These are phyloP conservation scores for Penicillium sp. DNA, from an alignment of 2,329 filamentous ascomycete species.

Conservation along the genomic window DNA sequence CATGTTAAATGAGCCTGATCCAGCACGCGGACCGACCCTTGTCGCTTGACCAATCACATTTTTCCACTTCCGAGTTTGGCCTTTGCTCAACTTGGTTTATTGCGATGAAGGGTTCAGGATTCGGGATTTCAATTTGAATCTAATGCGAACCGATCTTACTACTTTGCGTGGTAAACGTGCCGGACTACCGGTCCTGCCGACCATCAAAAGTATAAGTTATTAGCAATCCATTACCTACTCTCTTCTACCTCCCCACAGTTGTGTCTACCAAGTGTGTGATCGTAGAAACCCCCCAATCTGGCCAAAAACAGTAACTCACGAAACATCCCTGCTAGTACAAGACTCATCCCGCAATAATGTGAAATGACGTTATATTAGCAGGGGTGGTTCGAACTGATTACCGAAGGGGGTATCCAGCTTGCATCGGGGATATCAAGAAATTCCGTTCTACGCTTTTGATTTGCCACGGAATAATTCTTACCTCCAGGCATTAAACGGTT, in stretches of 20 bases:
- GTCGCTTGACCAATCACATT: neutral
- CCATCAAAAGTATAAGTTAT: too few relatives aligned
- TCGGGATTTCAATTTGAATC: too few relatives aligned
- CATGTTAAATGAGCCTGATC: constrained; percentile 4
- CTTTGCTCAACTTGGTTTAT: neutral
- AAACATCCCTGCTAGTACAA: too few relatives aligned
- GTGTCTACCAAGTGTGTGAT: too few relatives aligned
- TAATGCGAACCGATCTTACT: too few relatives aligned
- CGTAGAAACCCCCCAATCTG: too few relatives aligned
- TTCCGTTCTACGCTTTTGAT: neutral
- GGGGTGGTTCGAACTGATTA: neutral
- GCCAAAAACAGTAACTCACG: too few relatives aligned
- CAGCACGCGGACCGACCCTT: neutral
- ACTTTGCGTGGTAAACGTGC: too few relatives aligned
- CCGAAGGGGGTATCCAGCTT: neutral
- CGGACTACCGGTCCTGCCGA: too few relatives aligned
- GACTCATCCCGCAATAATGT: neutral
- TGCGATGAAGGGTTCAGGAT: neutral
- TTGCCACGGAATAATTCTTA: neutral
- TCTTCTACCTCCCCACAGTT: too few relatives aligned
- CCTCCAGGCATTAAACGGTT: too few relatives aligned
- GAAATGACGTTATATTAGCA: neutral
- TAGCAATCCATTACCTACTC: too few relatives aligned
- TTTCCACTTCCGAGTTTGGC: neutral
- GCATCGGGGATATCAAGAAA: neutral